Evolutionary conservation across 1,284 basidiomycete species (phyloP).

Genomic region (Malassezia furfur): DNA sequence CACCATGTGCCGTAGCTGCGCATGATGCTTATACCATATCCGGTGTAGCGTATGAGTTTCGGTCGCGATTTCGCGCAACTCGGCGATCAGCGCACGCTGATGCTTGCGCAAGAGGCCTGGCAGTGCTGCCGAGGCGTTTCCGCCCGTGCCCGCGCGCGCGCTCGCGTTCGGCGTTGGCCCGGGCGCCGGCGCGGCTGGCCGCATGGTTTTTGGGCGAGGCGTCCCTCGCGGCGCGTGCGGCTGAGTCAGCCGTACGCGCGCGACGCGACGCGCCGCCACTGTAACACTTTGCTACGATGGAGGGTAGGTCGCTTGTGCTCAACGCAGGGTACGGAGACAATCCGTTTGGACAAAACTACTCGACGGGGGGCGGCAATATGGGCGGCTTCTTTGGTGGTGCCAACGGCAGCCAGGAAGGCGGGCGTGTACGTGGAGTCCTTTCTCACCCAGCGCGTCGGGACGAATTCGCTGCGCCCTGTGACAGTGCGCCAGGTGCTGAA

Average conservation of each 20-base stretch:
- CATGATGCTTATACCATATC: slow-evolving; percentile 13
- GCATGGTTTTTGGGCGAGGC: too few relatives aligned
- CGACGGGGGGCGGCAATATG: slow-evolving; percentile 19
- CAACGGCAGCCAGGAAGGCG: slow-evolving; percentile 16
- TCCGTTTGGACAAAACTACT: slow-evolving; percentile 3
- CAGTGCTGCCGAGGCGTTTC: neutral
- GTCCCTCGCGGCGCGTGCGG: neutral
- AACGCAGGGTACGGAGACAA: slow-evolving; percentile 13
- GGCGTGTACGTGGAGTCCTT: slow-evolving; percentile 6
- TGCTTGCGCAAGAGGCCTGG: neutral
- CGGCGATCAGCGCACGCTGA: neutral
- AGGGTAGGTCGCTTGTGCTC: slow-evolving; percentile 1
- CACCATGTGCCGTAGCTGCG: slow-evolving; percentile 16
- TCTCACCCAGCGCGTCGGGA: slow-evolving; percentile 22
- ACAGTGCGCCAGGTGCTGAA: slow-evolving; percentile 70
- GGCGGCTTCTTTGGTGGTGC: slow-evolving; percentile 26
- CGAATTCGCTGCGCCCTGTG: slow-evolving; percentile 61
- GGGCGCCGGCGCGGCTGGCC: too few relatives aligned
- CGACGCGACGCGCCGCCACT: slow-evolving; percentile 17
- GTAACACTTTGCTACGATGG: slow-evolving; percentile 9
- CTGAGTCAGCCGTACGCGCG: slow-evolving; percentile 12
- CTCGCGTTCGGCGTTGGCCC: too few relatives aligned
- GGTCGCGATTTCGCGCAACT: slow-evolving; percentile 3
- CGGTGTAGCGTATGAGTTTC: slow-evolving; percentile 13
- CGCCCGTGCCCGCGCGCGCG: too few relatives aligned